Conservation (phyloP, 2,329 filamentous ascomycete species). For the Ceratocystis lukuohia region DNA sequence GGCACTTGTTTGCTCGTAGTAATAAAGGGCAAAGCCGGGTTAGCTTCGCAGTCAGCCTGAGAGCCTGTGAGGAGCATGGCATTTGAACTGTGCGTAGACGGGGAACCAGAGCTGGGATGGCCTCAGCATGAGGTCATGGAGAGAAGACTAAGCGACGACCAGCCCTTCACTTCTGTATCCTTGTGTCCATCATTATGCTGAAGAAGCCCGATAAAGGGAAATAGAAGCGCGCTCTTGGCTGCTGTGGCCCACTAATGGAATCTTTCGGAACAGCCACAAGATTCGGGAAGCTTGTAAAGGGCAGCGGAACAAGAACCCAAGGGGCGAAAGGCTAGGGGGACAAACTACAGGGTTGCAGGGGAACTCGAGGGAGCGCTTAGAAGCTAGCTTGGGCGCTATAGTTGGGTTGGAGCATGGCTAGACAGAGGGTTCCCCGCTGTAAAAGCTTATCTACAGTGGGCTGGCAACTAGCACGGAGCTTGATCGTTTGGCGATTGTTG, state of each 20-base stretch:
- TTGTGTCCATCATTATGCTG: too few relatives aligned
- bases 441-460: conserved; percentile 1
- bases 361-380: neutral
- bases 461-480: neutral
- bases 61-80: too few relatives aligned
- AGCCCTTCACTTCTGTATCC: too few relatives aligned
- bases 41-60: too few relatives aligned
- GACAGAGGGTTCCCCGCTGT: neutral
- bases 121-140: neutral
- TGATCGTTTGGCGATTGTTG: neutral
- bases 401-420: too few relatives aligned
- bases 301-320: neutral
- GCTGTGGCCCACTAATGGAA: neutral
- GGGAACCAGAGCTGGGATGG: neutral
- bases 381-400: neutral
- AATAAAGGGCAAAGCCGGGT: neutral
- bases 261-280: neutral
- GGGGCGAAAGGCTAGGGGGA: neutral
- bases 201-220: neutral
- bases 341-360: neutral
- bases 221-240: neutral
- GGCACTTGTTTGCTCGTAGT: neutral
- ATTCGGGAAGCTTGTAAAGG: neutral
- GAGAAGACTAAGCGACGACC: neutral
- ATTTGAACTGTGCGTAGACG: too few relatives aligned